Base-by-base conservation (phyloP, 2,329 filamentous ascomycete genomes). In the Colletotrichum viniferum region DNA sequence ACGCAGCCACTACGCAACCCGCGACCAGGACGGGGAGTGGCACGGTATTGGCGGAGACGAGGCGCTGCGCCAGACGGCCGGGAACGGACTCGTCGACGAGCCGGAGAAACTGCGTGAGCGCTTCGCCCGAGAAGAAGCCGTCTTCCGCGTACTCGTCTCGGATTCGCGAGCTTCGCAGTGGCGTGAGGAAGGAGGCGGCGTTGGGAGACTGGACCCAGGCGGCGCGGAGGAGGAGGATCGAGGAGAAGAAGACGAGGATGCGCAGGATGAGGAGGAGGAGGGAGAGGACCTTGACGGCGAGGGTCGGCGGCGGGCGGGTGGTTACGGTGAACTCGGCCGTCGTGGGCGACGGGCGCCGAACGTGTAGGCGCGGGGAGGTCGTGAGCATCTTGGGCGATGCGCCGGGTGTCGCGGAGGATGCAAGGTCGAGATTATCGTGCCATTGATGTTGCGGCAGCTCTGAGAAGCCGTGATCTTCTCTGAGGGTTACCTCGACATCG, bases 271-370 rank as follows among this genome's bases (percentile, higher is more conserved):
- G 80, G 48, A 90, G 84, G 60, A 88, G 77, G 60, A 82, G 76
- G 66, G 88, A 83, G 24, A 90, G 81, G 38, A 89, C 77, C 55
- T 87, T 88, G 8, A 89, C 84, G 3, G 88, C 80, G 18, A 90
- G 76, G 1, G 89, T 89, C 5, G 85, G 82, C 0, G 86, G 85
- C 1, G 94, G 92, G 60, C 92, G 91, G 73, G 96, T 98, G 43
- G 96, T 97, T 71, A 98, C 95, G 34, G 94, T 97, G 88, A 96
- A 98, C 78, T 95, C 94, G 82, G 95, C 93, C n/a, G 97, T 98
- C 4, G 96, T 97, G 62, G 95, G 93, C 28, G 97, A 96, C 65
- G 95, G 94, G 26, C 92, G 90, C 78, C 92, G 89, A 76, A 90
- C 90, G 79, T 87, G 89, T 66, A 95, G 91, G 79, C 89, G 89